These are phyloP conservation scores for Ceratonia siliqua DNA, from an alignment of 306 rosid genomes.

Conservation along the genomic window DNA sequence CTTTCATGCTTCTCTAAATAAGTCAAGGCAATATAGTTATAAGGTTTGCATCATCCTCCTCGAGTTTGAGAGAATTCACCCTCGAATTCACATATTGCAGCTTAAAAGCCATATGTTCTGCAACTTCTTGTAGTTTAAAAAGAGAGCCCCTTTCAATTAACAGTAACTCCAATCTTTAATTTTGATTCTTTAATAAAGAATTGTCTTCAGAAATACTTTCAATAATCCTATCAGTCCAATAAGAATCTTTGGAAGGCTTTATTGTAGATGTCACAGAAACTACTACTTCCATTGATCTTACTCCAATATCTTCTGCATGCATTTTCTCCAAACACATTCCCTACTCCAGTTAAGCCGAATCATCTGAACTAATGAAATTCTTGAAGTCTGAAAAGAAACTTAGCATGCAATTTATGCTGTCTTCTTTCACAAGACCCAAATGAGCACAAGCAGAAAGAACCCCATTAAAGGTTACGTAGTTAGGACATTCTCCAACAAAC, in stretches of 20 bases:
- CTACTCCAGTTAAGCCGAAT: conserved; percentile 35
- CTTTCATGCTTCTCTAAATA: too few species aligned
- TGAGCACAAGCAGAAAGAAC: conserved; percentile 67
- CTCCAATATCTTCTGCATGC: conserved; percentile 39
- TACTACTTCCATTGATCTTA: conserved; percentile 31
- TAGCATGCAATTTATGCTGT: too few species aligned
- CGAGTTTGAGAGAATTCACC: too few species aligned
- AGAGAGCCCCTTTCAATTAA: conserved; percentile 15
- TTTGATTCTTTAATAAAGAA: conserved; percentile 32
- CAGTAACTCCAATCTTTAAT: conserved; percentile 27
- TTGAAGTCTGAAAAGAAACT: too few species aligned
- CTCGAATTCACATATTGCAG: too few species aligned
- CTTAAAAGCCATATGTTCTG: too few species aligned
- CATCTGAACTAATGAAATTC: conserved; percentile 36
- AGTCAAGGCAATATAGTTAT: too few species aligned
- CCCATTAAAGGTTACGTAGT: conserved; percentile 53
- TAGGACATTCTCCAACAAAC: conserved; percentile 48
- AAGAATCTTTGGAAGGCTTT: conserved; percentile 52
- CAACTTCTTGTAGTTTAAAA: conserved; percentile 24
- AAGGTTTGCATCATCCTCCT: too few species aligned
- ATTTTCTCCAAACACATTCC: conserved; percentile 37
- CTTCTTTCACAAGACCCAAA: conserved; percentile 55
- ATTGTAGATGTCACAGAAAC: conserved; percentile 27
- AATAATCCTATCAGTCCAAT: conserved; percentile 69
- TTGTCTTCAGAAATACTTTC: conserved; percentile 51